phyloP scores from a whole-genome alignment of 768 basidiomycete genomes.

The Dacryopinax primogenitus region DNA sequence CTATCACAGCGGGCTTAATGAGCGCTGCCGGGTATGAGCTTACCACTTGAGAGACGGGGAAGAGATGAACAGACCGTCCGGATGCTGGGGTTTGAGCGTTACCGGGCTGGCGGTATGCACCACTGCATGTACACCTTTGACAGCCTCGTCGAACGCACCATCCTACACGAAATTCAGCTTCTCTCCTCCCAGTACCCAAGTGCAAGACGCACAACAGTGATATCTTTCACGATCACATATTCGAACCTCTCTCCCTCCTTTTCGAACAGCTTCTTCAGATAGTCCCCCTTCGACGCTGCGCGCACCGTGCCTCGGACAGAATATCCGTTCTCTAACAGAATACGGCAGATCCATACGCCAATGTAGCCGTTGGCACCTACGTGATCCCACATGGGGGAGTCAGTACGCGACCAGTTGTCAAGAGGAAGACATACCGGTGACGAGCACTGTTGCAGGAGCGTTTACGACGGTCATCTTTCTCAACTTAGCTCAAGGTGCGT shows the following conservation, averaged over 20 bases:
- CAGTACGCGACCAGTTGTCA: background rate
- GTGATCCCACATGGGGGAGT: no score
- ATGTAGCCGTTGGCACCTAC: constrained; percentile 47
- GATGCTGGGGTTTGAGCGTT: constrained; percentile 26
- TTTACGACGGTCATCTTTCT: constrained; percentile 30
- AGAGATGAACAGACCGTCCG: constrained; percentile 26
- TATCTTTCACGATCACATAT: constrained; percentile 55
- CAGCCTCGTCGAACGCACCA: constrained; percentile 32
- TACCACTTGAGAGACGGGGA: background rate
- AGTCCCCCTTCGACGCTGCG: constrained; percentile 43
- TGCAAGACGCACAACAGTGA: constrained; percentile 34
- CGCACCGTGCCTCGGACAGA: constrained; percentile 51
- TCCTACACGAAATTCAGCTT: background rate
- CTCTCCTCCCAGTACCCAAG: background rate
- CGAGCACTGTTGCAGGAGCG: constrained; percentile 34
- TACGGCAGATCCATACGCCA: constrained; percentile 44
- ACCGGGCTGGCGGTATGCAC: constrained; percentile 24
- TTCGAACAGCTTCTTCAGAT: constrained; percentile 43
- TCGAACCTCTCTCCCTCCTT: constrained; percentile 47
- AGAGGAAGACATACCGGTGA: constrained; percentile 27
- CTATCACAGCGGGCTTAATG: constrained; percentile 45
- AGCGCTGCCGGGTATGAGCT: constrained; percentile 19
- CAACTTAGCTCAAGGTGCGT: no score
- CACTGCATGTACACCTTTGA: constrained; percentile 31
- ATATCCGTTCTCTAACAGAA: constrained; percentile 49